Base-by-base conservation (phyloP, 2,329 filamentous ascomycete species). In the Paecilomyces formosus region DNA sequence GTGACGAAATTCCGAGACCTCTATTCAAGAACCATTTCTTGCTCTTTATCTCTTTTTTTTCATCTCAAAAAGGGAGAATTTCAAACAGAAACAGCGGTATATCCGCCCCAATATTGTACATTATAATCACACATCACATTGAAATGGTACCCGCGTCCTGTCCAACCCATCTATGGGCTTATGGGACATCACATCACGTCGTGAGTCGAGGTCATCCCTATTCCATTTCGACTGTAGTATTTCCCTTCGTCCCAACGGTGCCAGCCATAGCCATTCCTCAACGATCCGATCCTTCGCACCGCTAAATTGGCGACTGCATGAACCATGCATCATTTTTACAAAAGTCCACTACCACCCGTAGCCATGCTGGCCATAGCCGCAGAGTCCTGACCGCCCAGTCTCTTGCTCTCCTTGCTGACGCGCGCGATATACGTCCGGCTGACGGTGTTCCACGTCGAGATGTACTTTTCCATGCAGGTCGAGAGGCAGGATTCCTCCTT, bases 381-480 rank as follows among this genome's bases (percentile, higher is more conserved):
- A 26, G 62, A 61, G 58, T 72, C 69, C 53, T 66, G 63, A 5
- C 65, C 64, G n/a, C 67, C 67, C 59, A 68, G 58, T 24, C 63
- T 77, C 77, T 87, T 86, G 64, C 81, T 80, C 73, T 87, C 85
- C 74, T 85, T 74, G 65, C 84, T 62, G 49, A 76, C 62, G 15
- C 74, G 81, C 62, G 75, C 74, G 68, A 90, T 83, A 72, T 90
- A 91, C 49, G 86, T 81, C 54, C 80, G 74, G 77, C 86, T 88
- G 68, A 90, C 86, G 62, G 82, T 78, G 76, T 92, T 92, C 89
- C 89, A 93, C 11, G 88, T 83, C 31, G 81, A 78, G 81, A 92
- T 90, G 80, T 92, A 93, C 76, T 92, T 92, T 68, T 92, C 88
- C 85, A 92, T 89, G 79, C 89, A 93, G 61, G 82, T 80, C 21